These are phyloP conservation scores for Apiotrichum veenhuisii DNA, from an alignment of 1,284 basidiomycete species.

Conservation along the genomic window DNA sequence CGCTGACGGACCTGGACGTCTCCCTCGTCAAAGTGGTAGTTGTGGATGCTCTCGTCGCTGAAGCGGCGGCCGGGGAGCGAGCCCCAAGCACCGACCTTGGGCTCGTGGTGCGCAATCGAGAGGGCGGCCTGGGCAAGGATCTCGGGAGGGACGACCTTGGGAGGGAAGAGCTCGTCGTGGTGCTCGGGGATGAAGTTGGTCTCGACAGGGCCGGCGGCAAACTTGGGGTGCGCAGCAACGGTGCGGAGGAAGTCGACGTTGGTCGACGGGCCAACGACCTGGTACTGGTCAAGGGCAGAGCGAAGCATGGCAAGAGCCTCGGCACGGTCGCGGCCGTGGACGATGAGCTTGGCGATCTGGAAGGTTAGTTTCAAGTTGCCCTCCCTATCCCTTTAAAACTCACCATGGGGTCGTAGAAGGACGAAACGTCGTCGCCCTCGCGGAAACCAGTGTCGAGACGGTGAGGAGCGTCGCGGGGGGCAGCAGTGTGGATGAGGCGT, in stretches of 20 bases:
- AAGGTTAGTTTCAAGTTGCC: not conserved
- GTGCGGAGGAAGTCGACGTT: slow-evolving; percentile 83
- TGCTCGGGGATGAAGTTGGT: slow-evolving; percentile 85
- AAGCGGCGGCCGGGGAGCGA: slow-evolving; percentile 68
- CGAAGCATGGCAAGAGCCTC: slow-evolving; percentile 77
- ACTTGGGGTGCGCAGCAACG: slow-evolving; percentile 71
- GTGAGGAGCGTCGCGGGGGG: slow-evolving; percentile 59
- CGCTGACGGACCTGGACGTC: slow-evolving; percentile 21
- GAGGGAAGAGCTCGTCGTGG: slow-evolving; percentile 68
- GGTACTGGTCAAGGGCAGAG: slow-evolving; percentile 78
- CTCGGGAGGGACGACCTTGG: slow-evolving; percentile 58
- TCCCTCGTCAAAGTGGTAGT: slow-evolving; percentile 32
- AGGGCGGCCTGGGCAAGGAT: slow-evolving; percentile 73
- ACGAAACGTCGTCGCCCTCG: slow-evolving; percentile 80
- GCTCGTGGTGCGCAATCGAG: slow-evolving; percentile 66
- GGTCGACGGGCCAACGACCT: slow-evolving; percentile 84
- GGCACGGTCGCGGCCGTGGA: slow-evolving; percentile 78
- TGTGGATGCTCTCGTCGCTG: slow-evolving; percentile 50
- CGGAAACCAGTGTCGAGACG: slow-evolving; percentile 88
- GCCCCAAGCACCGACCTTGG: slow-evolving; percentile 55
- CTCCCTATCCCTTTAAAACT: not conserved
- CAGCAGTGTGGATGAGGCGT: slow-evolving; percentile 64
- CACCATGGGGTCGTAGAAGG: slow-evolving; percentile 86
- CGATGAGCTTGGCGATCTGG: slow-evolving; percentile 61
- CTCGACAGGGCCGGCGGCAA: slow-evolving; percentile 78